Percentiles rank a stretch among this genome's conserved stretches.
phyloP scores from a whole-genome alignment of 2,329 filamentous ascomycete genomes.

The Chrysoporthe deuterocubensis region DNA sequence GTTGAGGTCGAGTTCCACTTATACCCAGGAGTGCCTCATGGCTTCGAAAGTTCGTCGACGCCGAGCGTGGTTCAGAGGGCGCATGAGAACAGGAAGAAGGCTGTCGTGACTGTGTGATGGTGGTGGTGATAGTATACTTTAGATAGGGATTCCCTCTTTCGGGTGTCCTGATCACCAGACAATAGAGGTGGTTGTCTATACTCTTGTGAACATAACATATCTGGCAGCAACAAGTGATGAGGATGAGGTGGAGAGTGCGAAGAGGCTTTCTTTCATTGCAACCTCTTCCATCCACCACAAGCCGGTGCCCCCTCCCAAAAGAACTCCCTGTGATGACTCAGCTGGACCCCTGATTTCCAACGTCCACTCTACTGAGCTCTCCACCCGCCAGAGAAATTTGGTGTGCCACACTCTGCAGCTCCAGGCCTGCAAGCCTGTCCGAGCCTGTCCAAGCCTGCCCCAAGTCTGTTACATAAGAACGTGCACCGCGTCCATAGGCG shows the following conservation, averaged over 20 bases:
- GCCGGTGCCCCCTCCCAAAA: neutral
- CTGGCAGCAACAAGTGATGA: no score
- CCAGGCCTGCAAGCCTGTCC: neutral
- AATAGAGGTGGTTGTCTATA: neutral
- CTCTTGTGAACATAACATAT: no score
- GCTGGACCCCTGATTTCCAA: constrained; percentile 19
- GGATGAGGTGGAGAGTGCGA: no score
- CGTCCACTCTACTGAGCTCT: neutral
- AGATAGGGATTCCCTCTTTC: neutral
- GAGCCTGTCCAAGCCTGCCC: neutral
- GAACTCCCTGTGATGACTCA: constrained; percentile 12
- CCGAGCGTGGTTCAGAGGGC: constrained; percentile 32
- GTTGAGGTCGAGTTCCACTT: constrained; percentile 46
- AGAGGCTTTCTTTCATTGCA: no score
- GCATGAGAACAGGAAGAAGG: constrained; percentile 31
- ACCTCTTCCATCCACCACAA: neutral
- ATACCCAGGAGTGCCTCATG: constrained; percentile 46
- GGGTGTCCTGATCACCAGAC: neutral
- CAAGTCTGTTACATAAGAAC: constrained; percentile 10
- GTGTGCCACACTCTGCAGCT: constrained; percentile 1
- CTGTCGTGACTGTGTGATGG: constrained; percentile 22
- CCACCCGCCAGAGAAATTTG: constrained; percentile 3
- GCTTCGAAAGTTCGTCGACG: constrained; percentile 36
- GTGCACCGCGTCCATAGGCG: constrained; percentile 1
- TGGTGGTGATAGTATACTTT: neutral